Evolutionary conservation across 78 protist species (phyloP), one percentile per base, ranked within the genome.

Genomic region (Dictyostelium capitatum): DNA sequence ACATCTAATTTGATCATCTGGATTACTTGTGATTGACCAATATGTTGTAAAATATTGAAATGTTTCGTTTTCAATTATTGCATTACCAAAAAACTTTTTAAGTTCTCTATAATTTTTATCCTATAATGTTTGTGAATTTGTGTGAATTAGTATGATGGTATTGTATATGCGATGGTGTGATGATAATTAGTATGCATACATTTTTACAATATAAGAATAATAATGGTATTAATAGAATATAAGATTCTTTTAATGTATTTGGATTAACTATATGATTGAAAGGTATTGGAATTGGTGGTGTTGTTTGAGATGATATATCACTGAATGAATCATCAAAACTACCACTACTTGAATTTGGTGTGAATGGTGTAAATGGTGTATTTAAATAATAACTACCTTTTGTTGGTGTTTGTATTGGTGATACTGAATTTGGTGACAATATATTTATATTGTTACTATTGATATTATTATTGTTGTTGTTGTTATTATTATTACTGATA

Each of bases 101-200:
- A 69, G 9, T 32, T 69, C 77, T 69, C 77, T 69, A 37, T 69
- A 69, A 17, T 69, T 69, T 69, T 69, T 69, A 69, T 69, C 77
- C 69, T 56, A 56, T 20, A 20, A 19, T 14, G n/a, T 20, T 20
- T 20, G 19, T 20, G n/a, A 0, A 20, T n/a, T n/a, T n/a, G n/a
- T n/a, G n/a, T 14, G n/a, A 20, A 20, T 54, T 6, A 8, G 12
- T 56, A 56, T 56, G 65, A 19, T 12, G 14, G 19, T 54, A 19
- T 19, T 54, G n/a, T n/a, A n/a, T n/a, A n/a, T n/a, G n/a, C n/a
- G n/a, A n/a, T n/a, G 43, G 43, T 37, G 43, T 3, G 1, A 56
- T 56, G 14, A 56, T 56, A 19, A 54, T 54, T 6, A 54, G 4
- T 7, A 56, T 20, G 7, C 69, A 59, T 59, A n/a, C 69, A 69